Conservation (phyloP, 2,329 filamentous ascomycete genomes). For the Ophiognomonia clavigignenti-juglandacearum region DNA sequence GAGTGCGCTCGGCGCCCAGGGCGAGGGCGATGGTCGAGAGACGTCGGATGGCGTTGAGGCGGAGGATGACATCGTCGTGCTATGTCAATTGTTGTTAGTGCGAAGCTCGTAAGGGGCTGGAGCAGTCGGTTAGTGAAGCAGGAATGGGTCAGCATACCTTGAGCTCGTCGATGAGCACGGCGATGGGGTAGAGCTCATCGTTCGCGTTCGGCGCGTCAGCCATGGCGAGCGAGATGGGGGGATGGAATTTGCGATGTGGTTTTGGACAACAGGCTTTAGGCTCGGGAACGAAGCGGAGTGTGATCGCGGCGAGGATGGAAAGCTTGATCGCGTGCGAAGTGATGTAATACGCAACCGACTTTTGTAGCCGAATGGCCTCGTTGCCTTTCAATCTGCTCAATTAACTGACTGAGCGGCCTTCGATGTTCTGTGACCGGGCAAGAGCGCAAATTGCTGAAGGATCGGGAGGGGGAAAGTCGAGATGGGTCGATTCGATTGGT, state of each 20-base stretch:
- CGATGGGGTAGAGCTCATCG: conserved; percentile 99
- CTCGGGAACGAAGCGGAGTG: conserved; percentile 1
- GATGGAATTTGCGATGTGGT: no score
- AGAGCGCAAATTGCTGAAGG: not conserved
- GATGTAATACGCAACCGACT: conserved; percentile 17
- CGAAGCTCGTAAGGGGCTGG: no score
- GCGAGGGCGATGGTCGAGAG: conserved; percentile 97
- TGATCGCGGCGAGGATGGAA: conserved; percentile 6
- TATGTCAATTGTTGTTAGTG: conserved; percentile 42
- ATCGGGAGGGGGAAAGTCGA: conserved; percentile 1
- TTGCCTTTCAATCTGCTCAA: conserved; percentile 11
- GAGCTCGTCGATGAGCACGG: conserved; percentile 98
- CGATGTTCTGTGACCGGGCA: conserved; percentile 1
- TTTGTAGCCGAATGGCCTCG: conserved; percentile 16
- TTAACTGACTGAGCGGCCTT: conserved; percentile 1
- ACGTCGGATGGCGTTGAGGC: conserved; percentile 96
- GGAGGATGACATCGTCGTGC: conserved; percentile 98
- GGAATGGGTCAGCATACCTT: conserved; percentile 60
- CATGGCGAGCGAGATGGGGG: conserved; percentile 57
- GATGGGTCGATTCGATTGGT: no score
- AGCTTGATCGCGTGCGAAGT: conserved; percentile 16
- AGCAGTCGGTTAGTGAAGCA: no score
- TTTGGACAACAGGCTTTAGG: conserved; percentile 1
- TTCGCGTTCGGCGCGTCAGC: conserved; percentile 83
- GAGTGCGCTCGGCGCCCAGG: conserved; percentile 89